Base-by-base conservation (phyloP, 78 protist genomes). In the Guillardia theta region DNA sequence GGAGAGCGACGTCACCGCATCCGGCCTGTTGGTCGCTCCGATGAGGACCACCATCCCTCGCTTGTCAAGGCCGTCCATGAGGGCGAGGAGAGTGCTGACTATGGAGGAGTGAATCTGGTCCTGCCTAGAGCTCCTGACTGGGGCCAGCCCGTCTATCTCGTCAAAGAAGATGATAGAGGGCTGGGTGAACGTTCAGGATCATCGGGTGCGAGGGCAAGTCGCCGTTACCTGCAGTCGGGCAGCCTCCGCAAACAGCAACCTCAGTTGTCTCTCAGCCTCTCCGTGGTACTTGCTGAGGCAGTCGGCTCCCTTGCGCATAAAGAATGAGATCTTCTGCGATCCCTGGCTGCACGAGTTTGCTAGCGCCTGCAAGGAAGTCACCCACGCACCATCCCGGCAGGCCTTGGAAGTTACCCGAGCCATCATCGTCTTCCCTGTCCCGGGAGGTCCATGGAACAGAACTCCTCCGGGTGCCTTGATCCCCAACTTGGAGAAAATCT, bases 11-110 rank as follows among this genome's bases (percentile, higher is more conserved):
- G 58, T 10, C 12, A 98, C 97, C 27, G 98, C 92, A 70, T 98
- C 99, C 27, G 96, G 94, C 22, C 99, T 44, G 93, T 98, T 99
- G 15, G 99, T 99, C 43, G 99, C 99, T 0, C 98, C 99, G 24
- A 99, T 95, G 5, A 99, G 98, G 9, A 99, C 30, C 15, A 98
- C 96, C 77, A 4, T 78, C 62, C 70, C 62, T 10, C 48, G 93
- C 78, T 70, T 70, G 83, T 70, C 83, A 0, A 22, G 90, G 50
- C 97, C 97, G 88, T 96, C 97, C 95, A 96, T 95, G 43, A 96
- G 94, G 30, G 96, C 95, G 21, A 96, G 94, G 83, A 96, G 88
- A 30, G 97, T 96, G 47, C 95, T 27, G 37, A 96, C 97, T 43
- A 96, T 93, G 22, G 96, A 94, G 48, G 95, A 50, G 78, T 96